A percentile compares a stretch with the other conserved stretches of the same genome.
Evolutionary conservation across 2,329 filamentous ascomycete genomes (phyloP).

Genomic region (Claviceps sp.): DNA sequence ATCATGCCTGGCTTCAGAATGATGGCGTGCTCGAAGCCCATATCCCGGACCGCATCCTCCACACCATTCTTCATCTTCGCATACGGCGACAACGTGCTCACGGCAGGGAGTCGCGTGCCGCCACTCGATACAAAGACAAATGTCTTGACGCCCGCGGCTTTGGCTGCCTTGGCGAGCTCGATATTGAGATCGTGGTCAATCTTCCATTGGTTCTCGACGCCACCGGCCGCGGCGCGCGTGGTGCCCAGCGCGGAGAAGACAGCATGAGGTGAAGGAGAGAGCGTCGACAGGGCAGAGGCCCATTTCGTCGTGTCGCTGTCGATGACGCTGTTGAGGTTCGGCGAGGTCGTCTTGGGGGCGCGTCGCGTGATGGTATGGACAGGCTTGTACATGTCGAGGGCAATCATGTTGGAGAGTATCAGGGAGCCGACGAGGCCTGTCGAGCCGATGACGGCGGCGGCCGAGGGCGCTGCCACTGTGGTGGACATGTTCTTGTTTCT

Average conservation of each 20-base stretch:
- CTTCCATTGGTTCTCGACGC: conserved; percentile 67
- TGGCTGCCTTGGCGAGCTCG: conserved; percentile 62
- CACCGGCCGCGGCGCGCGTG: conserved; percentile 61
- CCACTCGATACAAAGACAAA: conserved; percentile 63
- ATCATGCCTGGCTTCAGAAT: conserved; percentile 65
- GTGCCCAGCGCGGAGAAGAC: conserved; percentile 74
- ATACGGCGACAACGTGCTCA: conserved; percentile 31
- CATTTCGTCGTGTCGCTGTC: conserved; percentile 58
- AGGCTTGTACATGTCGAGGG: conserved; percentile 35
- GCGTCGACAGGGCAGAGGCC: conserved; percentile 42
- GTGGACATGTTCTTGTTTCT: not conserved
- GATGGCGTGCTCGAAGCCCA: conserved; percentile 67
- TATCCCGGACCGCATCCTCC: conserved; percentile 58
- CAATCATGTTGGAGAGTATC: conserved; percentile 56
- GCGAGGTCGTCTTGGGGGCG: conserved; percentile 37
- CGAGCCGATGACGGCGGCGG: conserved; percentile 45
- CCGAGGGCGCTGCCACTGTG: conserved; percentile 6
- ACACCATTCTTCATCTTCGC: conserved; percentile 75
- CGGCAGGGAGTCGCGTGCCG: conserved; percentile 29
- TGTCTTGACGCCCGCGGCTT: conserved; percentile 54
- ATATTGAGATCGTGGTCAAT: conserved; percentile 83
- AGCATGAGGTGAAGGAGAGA: conserved; percentile 43
- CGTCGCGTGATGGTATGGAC: conserved; percentile 56
- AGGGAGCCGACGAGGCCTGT: conserved; percentile 59
- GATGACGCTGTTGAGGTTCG: conserved; percentile 49